A percentile compares a stretch with the other conserved stretches of the same genome.
Evolutionary conservation across 352 stramenopile species (phyloP).

Genomic region (Blastocystis sp.): DNA sequence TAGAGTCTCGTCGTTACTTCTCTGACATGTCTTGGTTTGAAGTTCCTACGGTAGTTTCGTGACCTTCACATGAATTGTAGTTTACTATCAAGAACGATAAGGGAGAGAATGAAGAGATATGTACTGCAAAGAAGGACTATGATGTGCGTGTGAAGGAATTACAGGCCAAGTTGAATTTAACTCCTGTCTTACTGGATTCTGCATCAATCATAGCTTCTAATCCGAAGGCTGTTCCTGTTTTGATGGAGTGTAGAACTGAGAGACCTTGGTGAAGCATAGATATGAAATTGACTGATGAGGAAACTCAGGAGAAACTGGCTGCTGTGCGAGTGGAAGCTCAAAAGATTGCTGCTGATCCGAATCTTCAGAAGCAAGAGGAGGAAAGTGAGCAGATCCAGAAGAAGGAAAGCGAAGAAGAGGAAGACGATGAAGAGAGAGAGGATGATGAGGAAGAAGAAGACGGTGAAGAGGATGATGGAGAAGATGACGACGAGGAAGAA

Average conservation of each 20-base stretch:
- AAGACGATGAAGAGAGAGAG: not conserved
- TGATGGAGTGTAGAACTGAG: conserved; percentile 11
- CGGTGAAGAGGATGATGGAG: not conserved
- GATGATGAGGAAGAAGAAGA: conserved; percentile 23
- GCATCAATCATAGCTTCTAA: not conserved
- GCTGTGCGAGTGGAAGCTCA: not conserved
- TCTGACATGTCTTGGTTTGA: conserved; percentile 4
- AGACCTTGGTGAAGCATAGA: not conserved
- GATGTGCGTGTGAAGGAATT: conserved; percentile 27
- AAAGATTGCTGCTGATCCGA: not conserved
- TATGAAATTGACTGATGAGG: conserved; percentile 1
- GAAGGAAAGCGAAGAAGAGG: conserved; percentile 5
- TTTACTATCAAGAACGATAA: conserved; percentile 57
- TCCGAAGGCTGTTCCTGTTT: conserved; percentile 24
- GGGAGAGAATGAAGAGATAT: conserved; percentile 48
- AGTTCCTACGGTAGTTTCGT: not conserved
- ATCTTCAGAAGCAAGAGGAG: not conserved
- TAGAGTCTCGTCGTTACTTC: conserved; percentile 40
- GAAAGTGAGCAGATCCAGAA: conserved; percentile 22
- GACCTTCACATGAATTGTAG: not conserved
- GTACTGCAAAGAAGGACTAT: conserved; percentile 37
- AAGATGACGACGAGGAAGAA: not conserved
- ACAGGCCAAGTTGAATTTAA: not conserved
- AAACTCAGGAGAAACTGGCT: not conserved
- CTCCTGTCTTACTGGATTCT: not conserved